Evolutionary conservation across 257 asterid genomes (phyloP).

Genomic region (Capsicum chinense): DNA sequence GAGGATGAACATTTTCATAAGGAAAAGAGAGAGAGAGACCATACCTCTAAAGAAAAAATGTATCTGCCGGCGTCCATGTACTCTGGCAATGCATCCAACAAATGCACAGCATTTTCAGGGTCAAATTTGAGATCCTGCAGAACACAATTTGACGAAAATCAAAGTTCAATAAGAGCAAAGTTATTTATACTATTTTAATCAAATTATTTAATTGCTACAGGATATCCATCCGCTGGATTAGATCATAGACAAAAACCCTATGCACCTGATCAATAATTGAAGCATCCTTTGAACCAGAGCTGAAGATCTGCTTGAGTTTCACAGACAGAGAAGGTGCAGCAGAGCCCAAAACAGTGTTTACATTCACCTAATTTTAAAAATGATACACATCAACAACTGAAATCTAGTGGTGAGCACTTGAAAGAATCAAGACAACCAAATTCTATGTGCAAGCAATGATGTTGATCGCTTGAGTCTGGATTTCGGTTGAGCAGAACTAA

Average conservation of each 20-base stretch:
- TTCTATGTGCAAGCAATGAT: background rate
- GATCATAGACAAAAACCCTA: constrained; percentile 28
- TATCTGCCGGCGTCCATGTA: constrained; percentile 70
- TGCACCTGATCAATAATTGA: constrained; percentile 80
- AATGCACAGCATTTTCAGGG: constrained; percentile 61
- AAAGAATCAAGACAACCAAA: constrained; percentile 19
- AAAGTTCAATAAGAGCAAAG: constrained; percentile 15
- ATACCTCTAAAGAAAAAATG: constrained; percentile 84
- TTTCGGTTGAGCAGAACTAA: too few relatives aligned
- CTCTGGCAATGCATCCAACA: constrained; percentile 69
- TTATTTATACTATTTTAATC: background rate
- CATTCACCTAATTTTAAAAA: constrained; percentile 61
- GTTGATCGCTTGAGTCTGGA: background rate
- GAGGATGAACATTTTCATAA: constrained; percentile 11
- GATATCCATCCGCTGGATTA: constrained; percentile 18
- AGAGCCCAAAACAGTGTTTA: constrained; percentile 84
- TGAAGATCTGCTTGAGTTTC: constrained; percentile 80
- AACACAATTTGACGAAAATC: constrained; percentile 30
- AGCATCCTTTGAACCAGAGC: constrained; percentile 84
- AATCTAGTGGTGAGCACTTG: background rate
- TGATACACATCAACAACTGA: constrained; percentile 20
- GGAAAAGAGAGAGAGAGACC: constrained; percentile 12
- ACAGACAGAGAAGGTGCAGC: constrained; percentile 77
- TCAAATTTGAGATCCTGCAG: constrained; percentile 79
- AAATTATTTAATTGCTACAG: background rate